These are phyloP conservation scores for Rhododendron williamsianum DNA, from an alignment of 148 eudicot species.

Conservation along the genomic window DNA sequence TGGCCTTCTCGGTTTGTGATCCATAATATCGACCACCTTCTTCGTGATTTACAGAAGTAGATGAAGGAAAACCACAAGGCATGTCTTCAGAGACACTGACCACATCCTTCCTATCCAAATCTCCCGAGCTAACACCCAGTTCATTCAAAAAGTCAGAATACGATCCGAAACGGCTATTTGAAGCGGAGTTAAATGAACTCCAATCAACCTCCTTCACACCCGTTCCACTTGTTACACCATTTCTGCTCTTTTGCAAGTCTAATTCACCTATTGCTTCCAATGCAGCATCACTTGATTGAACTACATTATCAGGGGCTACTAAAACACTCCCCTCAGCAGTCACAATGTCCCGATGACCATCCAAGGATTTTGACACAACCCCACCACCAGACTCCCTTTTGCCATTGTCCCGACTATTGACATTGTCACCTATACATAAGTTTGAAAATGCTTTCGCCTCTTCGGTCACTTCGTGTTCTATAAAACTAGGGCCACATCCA, in stretches of 20 bases:
- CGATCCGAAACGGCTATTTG: conserved; percentile 23
- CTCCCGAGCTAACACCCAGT: conserved; percentile 28
- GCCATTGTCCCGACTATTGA: neutral
- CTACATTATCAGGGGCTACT: conserved; percentile 20
- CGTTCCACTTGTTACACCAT: conserved; percentile 27
- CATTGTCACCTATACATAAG: conserved; percentile 28
- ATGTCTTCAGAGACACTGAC: neutral
- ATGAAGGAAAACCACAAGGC: neutral
- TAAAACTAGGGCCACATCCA: conserved; percentile 4
- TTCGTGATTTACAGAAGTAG: neutral
- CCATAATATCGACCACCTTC: conserved; percentile 3
- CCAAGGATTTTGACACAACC: neutral
- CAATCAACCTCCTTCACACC: conserved; percentile 77
- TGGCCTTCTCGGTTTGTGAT: conserved; percentile 19
- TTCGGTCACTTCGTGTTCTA: conserved; percentile 30
- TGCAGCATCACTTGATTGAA: conserved; percentile 22
- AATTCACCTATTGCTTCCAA: conserved; percentile 17
- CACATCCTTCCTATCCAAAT: conserved; percentile 22
- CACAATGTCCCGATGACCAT: neutral
- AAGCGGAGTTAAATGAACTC: conserved; percentile 54
- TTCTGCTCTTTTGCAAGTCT: conserved; percentile 17
- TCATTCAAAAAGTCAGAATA: conserved; percentile 59
- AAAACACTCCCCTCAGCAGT: neutral
- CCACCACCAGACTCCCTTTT: neutral
- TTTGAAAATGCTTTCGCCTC: conserved; percentile 38